Evolutionary conservation across 129 eudicot species (phyloP).

Genomic region (Oenanthe sinensis): DNA sequence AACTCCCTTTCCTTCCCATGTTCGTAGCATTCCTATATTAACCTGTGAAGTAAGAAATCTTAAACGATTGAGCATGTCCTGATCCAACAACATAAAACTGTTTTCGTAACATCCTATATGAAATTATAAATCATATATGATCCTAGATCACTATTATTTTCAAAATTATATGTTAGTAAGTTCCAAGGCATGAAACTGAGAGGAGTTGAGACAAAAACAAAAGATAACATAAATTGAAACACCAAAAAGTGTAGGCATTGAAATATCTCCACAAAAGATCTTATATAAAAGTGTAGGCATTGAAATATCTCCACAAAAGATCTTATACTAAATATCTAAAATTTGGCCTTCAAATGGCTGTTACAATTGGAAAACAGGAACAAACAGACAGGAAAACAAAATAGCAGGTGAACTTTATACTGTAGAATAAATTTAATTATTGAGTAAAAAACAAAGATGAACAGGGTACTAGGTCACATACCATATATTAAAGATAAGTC

Average conservation of each 20-base stretch:
- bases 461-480: not conserved
- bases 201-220: not conserved
- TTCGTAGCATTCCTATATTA: constrained; percentile 55
- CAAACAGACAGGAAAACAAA: not conserved
- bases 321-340: not conserved
- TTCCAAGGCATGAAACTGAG: not conserved
- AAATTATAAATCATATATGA: not conserved
- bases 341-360: not conserved
- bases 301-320: not conserved
- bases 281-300: not conserved
- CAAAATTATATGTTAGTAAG: not conserved
- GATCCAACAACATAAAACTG: not conserved
- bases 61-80: not conserved
- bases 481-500: not conserved
- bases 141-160: not conserved
- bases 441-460: not conserved
- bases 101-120: not conserved
- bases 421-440: not conserved
- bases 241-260: not conserved
- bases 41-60: constrained; percentile 22
- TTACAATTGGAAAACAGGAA: not conserved
- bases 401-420: not conserved
- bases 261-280: not conserved
- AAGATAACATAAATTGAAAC: not conserved
- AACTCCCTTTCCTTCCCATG: constrained; percentile 90